Percentiles rank a stretch among this genome's conserved stretches.
Evolutionary conservation across 1,284 basidiomycete species (phyloP).

Genomic region (Schizopora paradoxa): DNA sequence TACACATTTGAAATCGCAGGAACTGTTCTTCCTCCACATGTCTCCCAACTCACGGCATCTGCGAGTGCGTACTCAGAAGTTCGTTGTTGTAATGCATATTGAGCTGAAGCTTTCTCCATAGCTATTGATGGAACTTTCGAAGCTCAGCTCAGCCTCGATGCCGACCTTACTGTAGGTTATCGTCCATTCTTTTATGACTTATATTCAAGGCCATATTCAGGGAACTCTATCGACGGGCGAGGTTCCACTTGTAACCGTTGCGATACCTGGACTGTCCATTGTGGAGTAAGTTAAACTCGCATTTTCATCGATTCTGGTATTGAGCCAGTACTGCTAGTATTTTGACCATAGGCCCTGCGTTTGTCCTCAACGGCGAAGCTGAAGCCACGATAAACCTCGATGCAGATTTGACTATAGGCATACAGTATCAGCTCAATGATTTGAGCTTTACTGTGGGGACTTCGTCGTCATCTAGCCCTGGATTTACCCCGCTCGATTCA

Average conservation of each 20-base stretch:
- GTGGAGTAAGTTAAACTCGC: slow-evolving; percentile 27
- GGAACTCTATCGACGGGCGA: not conserved
- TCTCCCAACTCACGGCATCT: slow-evolving; percentile 31
- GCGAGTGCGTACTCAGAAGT: slow-evolving; percentile 24
- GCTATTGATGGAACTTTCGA: slow-evolving; percentile 14
- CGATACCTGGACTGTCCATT: slow-evolving; percentile 39
- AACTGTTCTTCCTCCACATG: slow-evolving; percentile 36
- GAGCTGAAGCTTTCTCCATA: not conserved
- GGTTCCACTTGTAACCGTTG: slow-evolving; percentile 29
- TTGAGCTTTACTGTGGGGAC: too few relatives aligned
- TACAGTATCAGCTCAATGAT: not conserved
- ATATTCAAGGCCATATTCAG: slow-evolving; percentile 1
- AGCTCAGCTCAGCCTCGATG: slow-evolving; percentile 31
- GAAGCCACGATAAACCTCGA: slow-evolving; percentile 7
- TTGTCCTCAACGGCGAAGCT: slow-evolving; percentile 27
- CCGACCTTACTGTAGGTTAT: slow-evolving; percentile 29
- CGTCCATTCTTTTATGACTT: slow-evolving; percentile 1
- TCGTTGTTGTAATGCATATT: not conserved
- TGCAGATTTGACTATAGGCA: not conserved
- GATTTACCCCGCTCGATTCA: not conserved
- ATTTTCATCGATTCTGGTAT: not conserved
- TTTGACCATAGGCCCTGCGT: slow-evolving; percentile 32
- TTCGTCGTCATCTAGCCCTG: too few relatives aligned
- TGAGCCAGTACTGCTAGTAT: slow-evolving; percentile 20
- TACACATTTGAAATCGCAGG: slow-evolving; percentile 40